Base-by-base conservation (phyloP, 192 early-diverging fungal species). In the Hyaloraphidium curvatum region DNA sequence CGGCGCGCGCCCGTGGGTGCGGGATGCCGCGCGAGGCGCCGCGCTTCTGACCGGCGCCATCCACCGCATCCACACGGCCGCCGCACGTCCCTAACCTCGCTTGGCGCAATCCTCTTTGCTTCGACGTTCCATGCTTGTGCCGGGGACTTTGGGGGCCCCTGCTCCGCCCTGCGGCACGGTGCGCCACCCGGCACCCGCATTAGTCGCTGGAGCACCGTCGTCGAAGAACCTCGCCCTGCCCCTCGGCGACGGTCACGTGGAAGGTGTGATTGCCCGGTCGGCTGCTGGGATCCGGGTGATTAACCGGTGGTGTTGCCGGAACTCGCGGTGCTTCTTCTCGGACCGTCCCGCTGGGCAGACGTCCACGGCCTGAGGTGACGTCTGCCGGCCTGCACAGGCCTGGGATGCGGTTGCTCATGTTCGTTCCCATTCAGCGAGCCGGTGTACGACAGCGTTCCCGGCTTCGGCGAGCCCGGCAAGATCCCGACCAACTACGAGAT, bases 401-500 rank as follows among this genome's bases (percentile, higher is more conserved):
- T n/a, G 7, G 7, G 9, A 37, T 37, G 9, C 9, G n/a, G 33
- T 7, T n/a, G 9, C 9, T 11, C 33, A n/a, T n/a, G 9, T 37
- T n/a, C 33, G n/a, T n/a, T 7, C 9, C 9, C 33, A 37, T 37
- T 7, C 33, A 7, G 33, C n/a, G n/a, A 7, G 7, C 33, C 33
- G 9, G 7, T 37, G 9, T 37, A 37, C 33, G n/a, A 7, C 33
- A 37, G n/a, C 33, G 9, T 37, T n/a, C 67, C 82, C 40, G 89
- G 86, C 55, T 71, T 74, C 62, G 64, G 69, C 26, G 69, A 79
- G 21, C 76, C 81, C 25, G 74, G 74, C 19, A 52, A 66, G 40
- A 56, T 76, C 51, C 60, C 71, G 48, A 87, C 87, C 58, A 82
- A 89, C 64, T 74, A 83, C 66, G 87, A 94, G 57, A 75, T 94